A percentile compares a stretch with the other conserved stretches of the same genome.
Conservation (phyloP, 306 rosid species). For the Pterocarpus macrocarpus region DNA sequence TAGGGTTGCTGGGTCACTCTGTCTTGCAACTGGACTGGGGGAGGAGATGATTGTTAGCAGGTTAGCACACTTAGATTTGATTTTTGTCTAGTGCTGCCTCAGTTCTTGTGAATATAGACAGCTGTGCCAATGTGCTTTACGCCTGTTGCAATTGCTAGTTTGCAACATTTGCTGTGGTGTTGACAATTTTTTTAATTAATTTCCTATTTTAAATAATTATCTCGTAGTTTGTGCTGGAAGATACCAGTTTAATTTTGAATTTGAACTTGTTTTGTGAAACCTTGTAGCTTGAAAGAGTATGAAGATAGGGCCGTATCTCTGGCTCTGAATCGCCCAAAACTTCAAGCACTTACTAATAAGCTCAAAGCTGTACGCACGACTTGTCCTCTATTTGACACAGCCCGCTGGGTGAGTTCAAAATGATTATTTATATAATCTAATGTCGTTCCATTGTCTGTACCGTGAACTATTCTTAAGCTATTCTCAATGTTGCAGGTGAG, state of each 20-base stretch:
- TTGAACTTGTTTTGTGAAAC: slow-evolving; percentile 26
- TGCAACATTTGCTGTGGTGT: not conserved
- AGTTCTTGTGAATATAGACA: not conserved
- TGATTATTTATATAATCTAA: not conserved
- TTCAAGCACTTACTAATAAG: slow-evolving; percentile 74
- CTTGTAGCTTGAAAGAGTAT: slow-evolving; percentile 81
- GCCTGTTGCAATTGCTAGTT: not conserved
- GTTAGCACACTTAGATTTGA: slow-evolving; percentile 46
- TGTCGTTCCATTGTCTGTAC: not conserved
- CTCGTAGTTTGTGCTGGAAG: not conserved
- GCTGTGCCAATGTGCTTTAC: not conserved
- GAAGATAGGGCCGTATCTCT: slow-evolving; percentile 92
- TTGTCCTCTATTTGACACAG: slow-evolving; percentile 94
- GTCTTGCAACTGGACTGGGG: slow-evolving; percentile 92
- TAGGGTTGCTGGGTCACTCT: slow-evolving; percentile 98
- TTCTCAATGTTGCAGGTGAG: slow-evolving; percentile 55
- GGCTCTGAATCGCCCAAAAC: slow-evolving; percentile 84
- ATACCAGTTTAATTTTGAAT: not conserved
- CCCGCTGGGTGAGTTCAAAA: slow-evolving; percentile 79
- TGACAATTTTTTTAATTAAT: too few relatives aligned
- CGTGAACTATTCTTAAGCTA: not conserved
- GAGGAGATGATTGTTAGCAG: slow-evolving; percentile 97
- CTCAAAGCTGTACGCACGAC: slow-evolving; percentile 84
- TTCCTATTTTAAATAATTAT: not conserved
- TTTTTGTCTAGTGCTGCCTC: not conserved